phyloP scores from a whole-genome alignment of 1,139 yeast genomes.

The Saccharomyces hybrid region DNA sequence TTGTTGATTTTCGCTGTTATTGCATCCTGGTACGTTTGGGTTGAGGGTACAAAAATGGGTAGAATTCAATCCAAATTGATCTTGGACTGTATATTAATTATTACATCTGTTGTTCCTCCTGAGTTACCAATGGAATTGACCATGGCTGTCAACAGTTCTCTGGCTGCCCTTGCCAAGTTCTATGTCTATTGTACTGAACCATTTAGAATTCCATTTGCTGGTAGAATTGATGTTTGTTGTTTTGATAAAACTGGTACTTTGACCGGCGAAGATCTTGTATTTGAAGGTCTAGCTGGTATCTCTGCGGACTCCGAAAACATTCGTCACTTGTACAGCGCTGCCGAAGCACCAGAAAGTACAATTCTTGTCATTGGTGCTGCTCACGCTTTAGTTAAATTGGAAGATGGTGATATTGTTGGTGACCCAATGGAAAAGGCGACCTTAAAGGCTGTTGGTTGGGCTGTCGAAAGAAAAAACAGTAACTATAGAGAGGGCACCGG shows the following conservation, averaged over 20 bases:
- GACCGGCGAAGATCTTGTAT: constrained; percentile 92
- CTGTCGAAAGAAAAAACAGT: constrained; percentile 64
- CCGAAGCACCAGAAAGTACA: constrained; percentile 57
- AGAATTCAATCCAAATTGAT: constrained; percentile 89
- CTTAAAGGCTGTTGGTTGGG: constrained; percentile 80
- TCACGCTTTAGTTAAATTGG: constrained; percentile 87
- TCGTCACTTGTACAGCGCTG: constrained; percentile 50
- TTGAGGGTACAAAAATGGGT: constrained; percentile 92
- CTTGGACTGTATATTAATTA: constrained; percentile 88
- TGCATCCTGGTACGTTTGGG: constrained; percentile 98
- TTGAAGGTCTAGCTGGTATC: constrained; percentile 93
- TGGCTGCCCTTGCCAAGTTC: constrained; percentile 77
- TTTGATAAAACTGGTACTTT: constrained; percentile 97
- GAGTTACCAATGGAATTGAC: constrained; percentile 98
- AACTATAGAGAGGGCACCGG: constrained; percentile 43
- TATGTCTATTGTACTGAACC: constrained; percentile 97
- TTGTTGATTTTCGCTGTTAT: constrained; percentile 84
- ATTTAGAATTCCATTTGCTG: constrained; percentile 94
- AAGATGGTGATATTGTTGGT: constrained; percentile 96
- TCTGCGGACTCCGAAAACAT: constrained; percentile 39
- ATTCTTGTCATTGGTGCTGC: constrained; percentile 83
- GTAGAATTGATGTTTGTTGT: constrained; percentile 96
- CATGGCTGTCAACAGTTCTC: constrained; percentile 91
- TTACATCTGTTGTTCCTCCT: constrained; percentile 98
- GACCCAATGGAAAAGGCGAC: constrained; percentile 99